Evolutionary conservation across 2,329 filamentous ascomycete genomes (phyloP), one percentile per base, ranked within the genome.

Genomic region (Proliferodiscus dingleyae): DNA sequence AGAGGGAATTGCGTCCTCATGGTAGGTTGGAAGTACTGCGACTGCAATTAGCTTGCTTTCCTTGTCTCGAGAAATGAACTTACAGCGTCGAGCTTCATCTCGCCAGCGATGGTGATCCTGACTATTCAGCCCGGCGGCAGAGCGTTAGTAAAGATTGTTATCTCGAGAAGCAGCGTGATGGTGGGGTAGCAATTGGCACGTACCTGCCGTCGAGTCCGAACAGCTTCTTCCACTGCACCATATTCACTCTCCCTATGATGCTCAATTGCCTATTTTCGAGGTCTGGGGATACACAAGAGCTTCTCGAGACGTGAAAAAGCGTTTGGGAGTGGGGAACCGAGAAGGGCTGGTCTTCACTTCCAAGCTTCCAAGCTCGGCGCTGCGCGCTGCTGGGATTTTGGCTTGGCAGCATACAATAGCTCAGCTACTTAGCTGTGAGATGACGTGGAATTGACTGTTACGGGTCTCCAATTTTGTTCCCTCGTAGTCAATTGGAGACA

Each of bases 21-120:
- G 72, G 54, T 83, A 77, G 11, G 71, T 72, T 2, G 85, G 84
- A 2, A 90, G 77, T 11, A 90, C 83, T 87, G 49, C 15, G 5
- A 15, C 21, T 8, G 15, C 18, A 13, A 37, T 15, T n/a, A 22
- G 11, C 11, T 15, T 37, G 32, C 16, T 18, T 34, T 18, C 19
- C 19, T 21, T 21, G 29, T 5, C 9, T 32, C 13, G 4, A 33
- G 23, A 16, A 16, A 11, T 26, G 16, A 5, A 43, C 56, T 43
- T 53, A 61, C 60, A 49, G 33, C 55, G 49, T 39, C 55, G 56
- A 45, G 57, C 54, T 48, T 62, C 60, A 43, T 62, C 55, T 30
- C 56, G 50, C 57, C 54, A 61, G 9, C 44, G 30, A 42, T 56
- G 53, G 6, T 53, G 52, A 32, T 57, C 52, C 32, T 47, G 36